Evolutionary conservation across 2,329 filamentous ascomycete genomes (phyloP), one percentile per base, ranked within the genome.

Genomic region (Penicillium sp.): DNA sequence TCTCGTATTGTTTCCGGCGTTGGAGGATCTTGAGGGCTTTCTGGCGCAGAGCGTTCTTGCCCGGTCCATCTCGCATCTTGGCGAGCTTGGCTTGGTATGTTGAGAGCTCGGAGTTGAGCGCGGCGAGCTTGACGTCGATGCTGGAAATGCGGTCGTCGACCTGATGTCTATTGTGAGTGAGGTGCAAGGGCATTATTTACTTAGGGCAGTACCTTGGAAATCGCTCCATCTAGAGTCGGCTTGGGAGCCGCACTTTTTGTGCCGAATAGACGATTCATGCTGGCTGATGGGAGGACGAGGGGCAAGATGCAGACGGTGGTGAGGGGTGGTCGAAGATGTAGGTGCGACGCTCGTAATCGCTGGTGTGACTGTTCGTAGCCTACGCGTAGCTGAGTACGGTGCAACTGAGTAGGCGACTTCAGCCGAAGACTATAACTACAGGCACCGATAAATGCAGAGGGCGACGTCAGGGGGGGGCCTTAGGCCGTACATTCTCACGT

Each of bases 251-350:
- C 86, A 75, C 84, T 87, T 77, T 92, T 94, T 64, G 87, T 83
- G 70, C 94, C 94, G 73, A 99, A 99, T 64, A 99, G 82, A 65
- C 94, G 89, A 74, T 99, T 97, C 94, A 99, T 97, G 58, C 50
- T 80, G 74, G 56, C 23, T 36, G 52, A 18, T 49, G 41, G 31
- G 44, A 39, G 21, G 24, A 31, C 6, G 47, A 49, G 47, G 39
- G 41, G 39, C 31, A 29, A 49, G 28, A 49, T 18, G 24, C 24
- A n/a, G n/a, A 24, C 23, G 9, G 16, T 44, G 23, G 10, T 36
- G 29, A 31, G 29, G 47, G 16, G n/a, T 38, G 8, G 4, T 38
- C n/a, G 34, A 18, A 3, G n/a, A 9, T 21, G 36, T 18, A 28
- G 8, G 12, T n/a, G 15, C n/a, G 23, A 24, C 42, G 29, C 29